phyloP scores from a whole-genome alignment of 148 eudicot genomes.

The Vaccinium macrocarpon region DNA sequence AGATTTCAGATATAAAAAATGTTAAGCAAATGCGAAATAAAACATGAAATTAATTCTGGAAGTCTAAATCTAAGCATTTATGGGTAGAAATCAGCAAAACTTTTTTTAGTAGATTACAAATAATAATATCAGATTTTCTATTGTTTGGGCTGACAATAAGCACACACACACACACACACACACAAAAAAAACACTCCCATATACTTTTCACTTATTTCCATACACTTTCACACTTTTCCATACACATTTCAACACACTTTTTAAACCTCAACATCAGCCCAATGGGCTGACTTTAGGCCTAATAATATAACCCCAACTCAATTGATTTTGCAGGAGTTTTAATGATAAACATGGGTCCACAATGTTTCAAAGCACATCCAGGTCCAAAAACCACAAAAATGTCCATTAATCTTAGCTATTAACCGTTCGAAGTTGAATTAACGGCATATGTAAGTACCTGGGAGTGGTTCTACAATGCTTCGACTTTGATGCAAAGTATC shows the following conservation, averaged over 20 bases:
- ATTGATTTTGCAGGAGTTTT: not conserved
- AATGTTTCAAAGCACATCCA: not conserved
- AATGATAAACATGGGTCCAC: not conserved
- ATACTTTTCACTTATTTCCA: too few species aligned
- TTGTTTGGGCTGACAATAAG: too few species aligned
- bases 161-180: too few species aligned
- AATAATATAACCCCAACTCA: not conserved
- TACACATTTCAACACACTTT: too few species aligned
- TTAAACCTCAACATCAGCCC: too few species aligned
- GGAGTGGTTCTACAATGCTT: conserved; percentile 71
- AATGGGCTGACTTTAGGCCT: too few species aligned
- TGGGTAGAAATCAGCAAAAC: not conserved
- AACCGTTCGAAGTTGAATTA: not conserved
- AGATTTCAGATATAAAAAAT: not conserved
- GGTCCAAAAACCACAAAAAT: not conserved
- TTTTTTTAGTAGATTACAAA: not conserved
- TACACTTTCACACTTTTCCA: too few species aligned
- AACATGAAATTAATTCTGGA: not conserved
- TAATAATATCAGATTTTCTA: not conserved
- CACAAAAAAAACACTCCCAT: too few species aligned
- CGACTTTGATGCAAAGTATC: conserved; percentile 75
- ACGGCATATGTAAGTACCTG: conserved; percentile 45
- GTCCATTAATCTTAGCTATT: not conserved
- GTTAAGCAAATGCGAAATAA: not conserved
- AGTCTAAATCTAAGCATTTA: not conserved